phyloP scores from a whole-genome alignment of 805 yeast genomes.

The Ogataea naganishii region DNA sequence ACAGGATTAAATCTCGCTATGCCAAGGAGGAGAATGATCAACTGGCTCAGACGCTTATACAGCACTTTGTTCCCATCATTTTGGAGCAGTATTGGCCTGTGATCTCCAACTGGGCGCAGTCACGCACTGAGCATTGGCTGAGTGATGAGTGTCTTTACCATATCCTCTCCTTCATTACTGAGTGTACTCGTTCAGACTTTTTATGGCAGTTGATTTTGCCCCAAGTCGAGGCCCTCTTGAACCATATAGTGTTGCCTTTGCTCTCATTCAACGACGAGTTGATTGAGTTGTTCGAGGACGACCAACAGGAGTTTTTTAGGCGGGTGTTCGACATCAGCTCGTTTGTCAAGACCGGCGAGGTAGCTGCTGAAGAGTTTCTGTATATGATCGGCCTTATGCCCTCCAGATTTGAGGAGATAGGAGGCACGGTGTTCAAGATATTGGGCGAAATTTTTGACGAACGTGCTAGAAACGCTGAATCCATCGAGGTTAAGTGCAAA shows the following conservation, averaged over 20 bases:
- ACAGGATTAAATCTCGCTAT: slow-evolving; percentile 59
- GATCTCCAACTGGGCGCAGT: slow-evolving; percentile 61
- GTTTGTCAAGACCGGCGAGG: slow-evolving; percentile 39
- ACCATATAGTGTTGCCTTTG: slow-evolving; percentile 69
- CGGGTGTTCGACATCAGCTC: slow-evolving; percentile 50
- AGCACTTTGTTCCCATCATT: slow-evolving; percentile 64
- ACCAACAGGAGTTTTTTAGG: slow-evolving; percentile 84
- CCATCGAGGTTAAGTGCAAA: slow-evolving; percentile 37
- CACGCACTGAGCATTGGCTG: slow-evolving; percentile 44
- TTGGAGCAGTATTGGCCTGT: slow-evolving; percentile 50
- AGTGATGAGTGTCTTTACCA: slow-evolving; percentile 54
- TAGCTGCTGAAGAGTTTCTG: slow-evolving; percentile 40
- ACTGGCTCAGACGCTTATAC: slow-evolving; percentile 29
- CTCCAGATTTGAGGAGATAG: slow-evolving; percentile 26
- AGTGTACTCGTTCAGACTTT: slow-evolving; percentile 41
- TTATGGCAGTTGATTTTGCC: slow-evolving; percentile 64
- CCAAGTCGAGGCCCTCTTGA: slow-evolving; percentile 52
- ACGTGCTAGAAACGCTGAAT: slow-evolving; percentile 20
- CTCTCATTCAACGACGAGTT: slow-evolving; percentile 61
- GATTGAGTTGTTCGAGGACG: slow-evolving; percentile 70
- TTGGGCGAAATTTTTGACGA: slow-evolving; percentile 37
- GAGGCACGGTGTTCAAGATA: slow-evolving; percentile 45
- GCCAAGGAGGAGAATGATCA: slow-evolving; percentile 15
- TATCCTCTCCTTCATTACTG: slow-evolving; percentile 51
- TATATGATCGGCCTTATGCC: slow-evolving; percentile 26